Evolutionary conservation across 2,329 filamentous ascomycete genomes (phyloP), one percentile per base, ranked within the genome.

Genomic region (Lanzia echinophila): DNA sequence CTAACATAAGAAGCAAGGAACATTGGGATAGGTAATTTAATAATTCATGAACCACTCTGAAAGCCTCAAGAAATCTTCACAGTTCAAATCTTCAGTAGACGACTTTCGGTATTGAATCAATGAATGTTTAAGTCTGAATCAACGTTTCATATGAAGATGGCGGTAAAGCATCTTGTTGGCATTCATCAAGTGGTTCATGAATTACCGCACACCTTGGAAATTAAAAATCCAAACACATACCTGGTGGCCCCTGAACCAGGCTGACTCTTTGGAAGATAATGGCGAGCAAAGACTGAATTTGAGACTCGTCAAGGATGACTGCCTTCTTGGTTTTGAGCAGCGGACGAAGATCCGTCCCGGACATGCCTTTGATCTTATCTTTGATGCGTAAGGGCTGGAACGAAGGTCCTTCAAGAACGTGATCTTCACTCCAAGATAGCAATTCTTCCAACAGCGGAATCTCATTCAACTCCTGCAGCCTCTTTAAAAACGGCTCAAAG

Each of bases 201-300:
- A n/a, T n/a, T n/a, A n/a, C n/a, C n/a, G n/a, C n/a, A n/a, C n/a
- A n/a, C n/a, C n/a, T n/a, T n/a, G n/a, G n/a, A n/a, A n/a, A n/a
- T n/a, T n/a, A n/a, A n/a, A n/a, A n/a, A n/a, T 28, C 24, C 4
- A 28, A 28, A 28, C 12, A 28, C 34, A 46, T 56, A 67, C 59
- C 86, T 60, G 87, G 87, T 1, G 87, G 87, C 0, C 87, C 87
- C 70, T 89, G 86, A 1, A 90, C 86, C 0, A 84, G 65, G 46
- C 79, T 81, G 0, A 89, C 67, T 0, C 69, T 67, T 7, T 75
- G 76, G 0, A 65, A 70, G 0, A 90, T 60, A 0, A 80, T 79
- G 15, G 74, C 67, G 2, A 80, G 56, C 0, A 90, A 64, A 1
- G 84, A 83, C 0, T 71, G 60, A 0, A 75, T 68, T 60, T 90